A percentile compares a stretch with the other conserved stretches of the same genome.
phyloP scores from a whole-genome alignment of 2,329 filamentous ascomycete species.

The Ophiostoma angusticollis region DNA sequence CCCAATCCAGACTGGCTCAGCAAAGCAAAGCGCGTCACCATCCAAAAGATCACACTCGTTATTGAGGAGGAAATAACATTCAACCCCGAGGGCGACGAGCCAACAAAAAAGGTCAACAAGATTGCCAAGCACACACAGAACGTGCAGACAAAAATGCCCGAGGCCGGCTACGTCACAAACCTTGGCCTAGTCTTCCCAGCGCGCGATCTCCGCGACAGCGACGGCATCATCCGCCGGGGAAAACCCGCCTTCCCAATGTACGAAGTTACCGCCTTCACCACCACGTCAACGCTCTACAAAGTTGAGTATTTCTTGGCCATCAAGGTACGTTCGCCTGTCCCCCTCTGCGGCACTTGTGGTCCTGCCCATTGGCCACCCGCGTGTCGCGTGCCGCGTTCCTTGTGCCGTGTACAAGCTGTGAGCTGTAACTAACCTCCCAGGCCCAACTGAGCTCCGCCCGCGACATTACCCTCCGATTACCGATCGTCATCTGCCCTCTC shows the following conservation, averaged over 20 bases:
- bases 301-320: conserved; percentile 95
- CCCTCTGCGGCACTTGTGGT: background rate
- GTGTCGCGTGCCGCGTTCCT: too few relatives aligned
- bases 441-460: conserved; percentile 76
- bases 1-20: conserved; percentile 85
- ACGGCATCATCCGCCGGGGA: conserved; percentile 75
- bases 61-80: conserved; percentile 99
- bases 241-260: conserved; percentile 85
- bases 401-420: too few relatives aligned
- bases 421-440: conserved; percentile 30
- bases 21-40: conserved; percentile 84
- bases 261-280: conserved; percentile 81
- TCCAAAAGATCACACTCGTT: conserved; percentile 82
- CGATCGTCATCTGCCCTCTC: conserved; percentile 89
- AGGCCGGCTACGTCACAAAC: conserved; percentile 86
- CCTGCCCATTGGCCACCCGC: too few relatives aligned
- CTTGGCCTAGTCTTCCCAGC: conserved; percentile 81
- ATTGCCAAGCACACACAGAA: conserved; percentile 72
- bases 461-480: conserved; percentile 80
- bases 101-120: conserved; percentile 76
- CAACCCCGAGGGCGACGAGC: conserved; percentile 94
- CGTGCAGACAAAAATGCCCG: conserved; percentile 74
- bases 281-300: conserved; percentile 87
- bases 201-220: conserved; percentile 73
- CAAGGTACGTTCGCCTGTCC: conserved; percentile 47